Base-by-base conservation (phyloP, 208 protist genomes). In the Acanthamoeba triangularis region DNA sequence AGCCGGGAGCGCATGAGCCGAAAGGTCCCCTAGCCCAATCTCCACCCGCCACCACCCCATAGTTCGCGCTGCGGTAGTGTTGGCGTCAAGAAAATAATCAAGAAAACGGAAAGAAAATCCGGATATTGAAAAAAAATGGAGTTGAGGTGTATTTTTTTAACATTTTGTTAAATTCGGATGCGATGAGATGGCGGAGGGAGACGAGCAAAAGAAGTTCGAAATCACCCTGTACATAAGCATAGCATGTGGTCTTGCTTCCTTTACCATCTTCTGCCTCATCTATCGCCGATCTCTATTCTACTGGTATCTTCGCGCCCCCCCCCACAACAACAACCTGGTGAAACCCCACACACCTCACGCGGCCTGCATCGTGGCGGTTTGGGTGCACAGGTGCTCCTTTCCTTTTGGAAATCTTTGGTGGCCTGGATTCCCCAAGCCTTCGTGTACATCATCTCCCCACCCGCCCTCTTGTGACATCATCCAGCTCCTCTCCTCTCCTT, bases 281-380 rank as follows among this genome's bases (percentile, higher is more conserved):
- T 59, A 85, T 25, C 78, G 78, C n/a, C 44, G 78, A 59, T 85
- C 78, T 85, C 35, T 85, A 10, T 85, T 85, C n/a, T 85, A 85
- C n/a, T 61, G 35, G 78, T 85, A 56, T 25, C 28, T 28, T 41
- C 28, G 44, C 37, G n/a, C 20, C 47, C 20, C 44, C 35, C 65
- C 33, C 33, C 33, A 28, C n/a, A n/a, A n/a, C n/a, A n/a, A 63
- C 56, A 63, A 63, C 65, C 30, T 74, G n/a, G n/a, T n/a, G n/a
- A n/a, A 33, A 1, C 37, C n/a, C 23, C 30, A 1, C 65, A 47
- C 44, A 47, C 7, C 44, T 47, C 52, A 59, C 3, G 52, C 2
- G 52, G 16, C 3, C 52, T 59, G 52, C 52, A 59, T 59, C 30
- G 25, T 35, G 13, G 23, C 30, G 37, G 65, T 49, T 52, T 52